These are phyloP conservation scores for Diaporthe sp. DNA, from an alignment of 2,329 filamentous ascomycete species.

Conservation along the genomic window DNA sequence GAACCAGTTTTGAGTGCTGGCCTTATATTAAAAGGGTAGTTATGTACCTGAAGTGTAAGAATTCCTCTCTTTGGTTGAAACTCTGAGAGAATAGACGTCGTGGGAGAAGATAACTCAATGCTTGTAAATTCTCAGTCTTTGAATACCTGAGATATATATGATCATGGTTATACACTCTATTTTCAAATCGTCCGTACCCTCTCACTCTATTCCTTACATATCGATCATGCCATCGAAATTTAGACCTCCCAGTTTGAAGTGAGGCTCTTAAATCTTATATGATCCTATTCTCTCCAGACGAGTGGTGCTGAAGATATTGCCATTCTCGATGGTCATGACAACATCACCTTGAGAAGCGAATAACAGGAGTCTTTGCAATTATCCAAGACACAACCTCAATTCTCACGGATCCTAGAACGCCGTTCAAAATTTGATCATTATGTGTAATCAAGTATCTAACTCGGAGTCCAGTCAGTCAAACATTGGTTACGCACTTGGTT, in stretches of 20 bases:
- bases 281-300: not conserved
- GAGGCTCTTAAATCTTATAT: not conserved
- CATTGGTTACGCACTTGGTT: not conserved
- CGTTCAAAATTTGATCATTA: not conserved
- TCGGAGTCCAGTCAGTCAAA: not conserved
- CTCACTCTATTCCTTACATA: not conserved
- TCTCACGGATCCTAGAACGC: not conserved
- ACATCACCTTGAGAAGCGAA: not conserved
- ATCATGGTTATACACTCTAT: not conserved
- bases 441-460: not conserved
- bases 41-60: not conserved
- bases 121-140: not conserved
- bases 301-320: not conserved
- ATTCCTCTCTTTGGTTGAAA: not conserved
- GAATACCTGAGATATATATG: not conserved
- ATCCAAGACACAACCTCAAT: not conserved
- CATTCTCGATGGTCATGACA: not conserved
- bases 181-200: not conserved
- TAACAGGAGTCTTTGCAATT: not conserved
- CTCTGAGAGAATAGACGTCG: not conserved
- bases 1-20: not conserved
- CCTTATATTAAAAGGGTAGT: not conserved
- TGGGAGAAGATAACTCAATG: not conserved
- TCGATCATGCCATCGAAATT: not conserved
- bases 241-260: not conserved